Percentiles rank a stretch among this genome's conserved stretches.
phyloP scores from a whole-genome alignment of 2,329 filamentous ascomycete species.

The Parasarocladium wereldwijsianum region DNA sequence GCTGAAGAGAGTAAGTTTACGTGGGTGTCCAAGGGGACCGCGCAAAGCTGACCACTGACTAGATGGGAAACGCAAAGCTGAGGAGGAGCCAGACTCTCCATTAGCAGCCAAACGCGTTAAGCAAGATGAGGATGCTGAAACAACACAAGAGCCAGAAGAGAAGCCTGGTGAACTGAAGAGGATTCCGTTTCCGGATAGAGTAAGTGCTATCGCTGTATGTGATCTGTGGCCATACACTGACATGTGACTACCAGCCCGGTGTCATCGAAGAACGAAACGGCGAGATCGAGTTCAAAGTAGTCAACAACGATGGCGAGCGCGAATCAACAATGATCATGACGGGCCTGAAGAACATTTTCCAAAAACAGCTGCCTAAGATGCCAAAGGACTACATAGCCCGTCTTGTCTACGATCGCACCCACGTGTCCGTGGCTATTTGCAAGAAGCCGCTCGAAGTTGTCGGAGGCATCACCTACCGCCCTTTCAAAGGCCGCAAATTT shows the following conservation, averaged over 20 bases:
- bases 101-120: constrained; percentile 52
- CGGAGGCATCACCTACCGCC: constrained; percentile 90
- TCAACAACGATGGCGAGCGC: constrained; percentile 84
- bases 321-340: constrained; percentile 91
- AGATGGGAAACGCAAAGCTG: constrained; percentile 60
- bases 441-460: constrained; percentile 95
- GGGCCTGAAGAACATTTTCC: constrained; percentile 92
- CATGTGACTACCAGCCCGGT: constrained; percentile 43
- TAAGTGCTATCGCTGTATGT: constrained; percentile 16
- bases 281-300: constrained; percentile 92
- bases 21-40: no score
- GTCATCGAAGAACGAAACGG: constrained; percentile 87
- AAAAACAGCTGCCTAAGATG: constrained; percentile 98
- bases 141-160: constrained; percentile 20
- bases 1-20: constrained; percentile 15
- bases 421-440: constrained; percentile 91
- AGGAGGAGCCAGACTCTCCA: constrained; percentile 47
- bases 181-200: constrained; percentile 84
- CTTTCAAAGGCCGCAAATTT: constrained; percentile 82
- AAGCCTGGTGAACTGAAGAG: constrained; percentile 38
- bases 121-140: constrained; percentile 19
- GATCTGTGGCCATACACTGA: constrained; percentile 1
- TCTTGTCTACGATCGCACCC: constrained; percentile 91
- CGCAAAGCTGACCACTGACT: no score
- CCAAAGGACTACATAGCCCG: constrained; percentile 98